Percentiles rank a stretch among this genome's conserved stretches.
Evolutionary conservation across 129 eudicot genomes (phyloP).

Genomic region (Chrysanthemum makinoi): DNA sequence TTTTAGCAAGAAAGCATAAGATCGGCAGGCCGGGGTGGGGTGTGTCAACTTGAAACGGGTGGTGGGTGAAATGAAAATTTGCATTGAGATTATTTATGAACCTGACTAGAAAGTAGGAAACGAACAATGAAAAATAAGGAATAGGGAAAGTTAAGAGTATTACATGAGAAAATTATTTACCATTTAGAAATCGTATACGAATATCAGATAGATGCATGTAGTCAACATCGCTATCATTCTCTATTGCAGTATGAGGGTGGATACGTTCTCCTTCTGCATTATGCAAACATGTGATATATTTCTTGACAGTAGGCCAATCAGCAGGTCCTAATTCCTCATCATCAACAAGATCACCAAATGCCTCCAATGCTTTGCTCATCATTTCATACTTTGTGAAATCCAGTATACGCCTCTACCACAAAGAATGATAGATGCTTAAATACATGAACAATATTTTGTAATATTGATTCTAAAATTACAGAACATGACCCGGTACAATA

Average conservation of each 20-base stretch:
- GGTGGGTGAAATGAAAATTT: too few relatives aligned
- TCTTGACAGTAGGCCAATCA: constrained; percentile 81
- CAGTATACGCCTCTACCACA: constrained; percentile 75
- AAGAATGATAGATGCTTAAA: not conserved
- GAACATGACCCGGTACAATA: not conserved
- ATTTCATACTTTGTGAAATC: constrained; percentile 85
- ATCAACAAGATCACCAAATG: constrained; percentile 87
- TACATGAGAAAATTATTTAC: constrained; percentile 25
- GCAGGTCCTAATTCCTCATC: constrained; percentile 95
- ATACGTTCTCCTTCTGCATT: constrained; percentile 59
- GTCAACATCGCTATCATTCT: constrained; percentile 38
- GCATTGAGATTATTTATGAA: too few relatives aligned
- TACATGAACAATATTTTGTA: not conserved
- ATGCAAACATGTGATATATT: constrained; percentile 53
- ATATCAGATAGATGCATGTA: constrained; percentile 71
- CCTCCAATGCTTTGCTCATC: constrained; percentile 81
- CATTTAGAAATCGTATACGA: constrained; percentile 81
- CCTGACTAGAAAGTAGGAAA: too few relatives aligned
- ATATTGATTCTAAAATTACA: not conserved
- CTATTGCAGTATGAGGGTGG: constrained; percentile 59
- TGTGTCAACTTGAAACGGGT: too few relatives aligned
- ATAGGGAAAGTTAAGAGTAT: not conserved
- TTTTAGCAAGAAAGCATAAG: not conserved
- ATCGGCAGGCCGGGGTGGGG: too few relatives aligned
- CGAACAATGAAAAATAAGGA: too few relatives aligned